Base-by-base conservation (phyloP, 2,329 filamentous ascomycete species). In the Harringtonia lauricola region DNA sequence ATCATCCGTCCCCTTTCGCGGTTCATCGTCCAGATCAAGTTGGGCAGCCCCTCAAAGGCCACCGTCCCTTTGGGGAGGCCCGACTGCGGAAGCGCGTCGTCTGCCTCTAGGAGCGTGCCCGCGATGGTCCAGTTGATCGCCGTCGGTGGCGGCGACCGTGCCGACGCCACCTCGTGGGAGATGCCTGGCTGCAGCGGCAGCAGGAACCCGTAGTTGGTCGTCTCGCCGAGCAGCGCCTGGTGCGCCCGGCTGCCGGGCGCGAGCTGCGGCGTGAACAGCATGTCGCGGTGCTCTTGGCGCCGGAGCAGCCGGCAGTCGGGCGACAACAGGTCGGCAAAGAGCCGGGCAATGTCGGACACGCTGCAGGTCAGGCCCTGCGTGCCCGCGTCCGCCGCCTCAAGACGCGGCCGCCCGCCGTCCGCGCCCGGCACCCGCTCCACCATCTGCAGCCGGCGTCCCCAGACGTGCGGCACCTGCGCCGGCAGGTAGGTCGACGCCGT, bases 11-110 rank as follows among this genome's bases (percentile, higher is more conserved):
- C 45, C 34, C 38, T 43, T 22, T 47, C 41, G 15, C 45, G 30
- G 22, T 47, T 47, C 45, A 47, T 44, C n/a, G 37, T 43, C 45
- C 41, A 44, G n/a, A 44, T 43, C 2, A 47, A 7, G n/a, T 47
- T 47, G 13, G 45, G 45, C 14, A 26, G 34, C 10, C 41, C 45
- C 19, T 47, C 45, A 31, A 41, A 47, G 6, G 45, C 28, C 22
- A 47, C 41, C 3, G 45, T 43, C 4, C 45, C 45, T 19, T 22
- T 17, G 15, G 45, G 45, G 13, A 44, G 29, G 31, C 41, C 36
- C 14, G 37, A 37, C 18, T 34, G 31, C 8, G 45, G 36, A 8
- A 47, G 45, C 8, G 18, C 28, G 10, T 43, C 31, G 14, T 43
- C 39, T 19, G 17, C 41, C 19, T 41, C 26, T 6, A 43, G n/a